Base-by-base conservation (phyloP, 2,329 filamentous ascomycete genomes). In the Scedosporium dehoogii region DNA sequence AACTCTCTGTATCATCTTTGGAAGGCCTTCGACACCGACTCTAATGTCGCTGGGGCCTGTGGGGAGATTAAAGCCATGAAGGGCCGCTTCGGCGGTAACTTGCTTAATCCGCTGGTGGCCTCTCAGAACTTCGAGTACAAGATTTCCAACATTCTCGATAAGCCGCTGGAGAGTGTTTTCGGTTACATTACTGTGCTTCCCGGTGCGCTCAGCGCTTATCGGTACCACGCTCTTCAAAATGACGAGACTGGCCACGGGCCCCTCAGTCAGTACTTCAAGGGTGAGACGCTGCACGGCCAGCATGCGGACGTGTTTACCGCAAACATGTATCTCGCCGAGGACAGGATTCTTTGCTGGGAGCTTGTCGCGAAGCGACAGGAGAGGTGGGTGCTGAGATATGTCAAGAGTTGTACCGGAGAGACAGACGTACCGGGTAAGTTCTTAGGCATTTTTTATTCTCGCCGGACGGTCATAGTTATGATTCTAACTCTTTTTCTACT, bases 51-150 rank as follows among this genome's bases (percentile, higher is more conserved):
- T 0, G 96, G 94, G 58, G 94, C 94, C 27, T 97, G 94, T 66
- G 94, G 94, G 67, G 94, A 99, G 74, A 99, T 99, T 75, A 96
- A 93, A 73, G 94, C 94, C 0, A 96, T 96, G 76, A 96, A 97
- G 73, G 94, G 94, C 6, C 91, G 88, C 67, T 86, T 84, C 25
- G 92, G 91, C 71, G 79, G 86, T 4, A 91, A 93, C 65, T 81
- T 99, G 16, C 79, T 99, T 56, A 99, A 99, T 70, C 94, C 94
- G 0, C 81, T 99, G 5, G 93, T 99, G 16, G 94, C 94, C 0
- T 96, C 92, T 56, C 94, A 99, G 70, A 99, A 99, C 73, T 99
- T 99, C 68, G 94, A 99, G 78, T 99, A 99, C 80, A 99, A 99
- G 76, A 97, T 99, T 91, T 96, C 92, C 48, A 99, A 99, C 70